Evolutionary conservation across 2,329 filamentous ascomycete genomes (phyloP).

Genomic region (Colletotrichum gloeosporioides): DNA sequence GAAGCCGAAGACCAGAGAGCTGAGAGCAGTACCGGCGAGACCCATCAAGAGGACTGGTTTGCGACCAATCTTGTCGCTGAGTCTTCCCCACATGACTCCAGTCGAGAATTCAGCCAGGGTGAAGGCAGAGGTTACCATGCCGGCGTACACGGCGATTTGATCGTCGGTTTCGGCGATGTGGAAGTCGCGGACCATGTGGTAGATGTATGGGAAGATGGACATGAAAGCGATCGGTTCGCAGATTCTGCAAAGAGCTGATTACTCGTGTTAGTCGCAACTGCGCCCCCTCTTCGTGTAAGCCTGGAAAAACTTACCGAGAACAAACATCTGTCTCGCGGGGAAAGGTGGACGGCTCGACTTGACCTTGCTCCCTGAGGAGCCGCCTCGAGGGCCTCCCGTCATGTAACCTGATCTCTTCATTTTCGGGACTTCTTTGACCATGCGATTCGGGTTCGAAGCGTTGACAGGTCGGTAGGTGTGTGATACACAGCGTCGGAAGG

Average conservation of each 20-base stretch:
- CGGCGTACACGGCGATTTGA: slow-evolving; percentile 89
- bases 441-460: not conserved
- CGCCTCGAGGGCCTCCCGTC: slow-evolving; percentile 14
- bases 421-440: not conserved
- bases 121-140: slow-evolving; percentile 95
- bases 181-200: slow-evolving; percentile 96
- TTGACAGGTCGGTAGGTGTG: not conserved
- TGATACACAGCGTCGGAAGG: not conserved
- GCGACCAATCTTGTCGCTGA: slow-evolving; percentile 90
- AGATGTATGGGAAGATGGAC: slow-evolving; percentile 98
- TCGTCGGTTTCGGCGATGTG: slow-evolving; percentile 78
- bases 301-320: slow-evolving; percentile 45
- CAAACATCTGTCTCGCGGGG: slow-evolving; percentile 54
- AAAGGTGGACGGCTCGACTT: slow-evolving; percentile 31
- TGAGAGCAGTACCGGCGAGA: slow-evolving; percentile 88
- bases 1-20: slow-evolving; percentile 93
- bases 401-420: slow-evolving; percentile 22
- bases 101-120: slow-evolving; percentile 95
- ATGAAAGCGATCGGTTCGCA: slow-evolving; percentile 99
- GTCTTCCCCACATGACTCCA: slow-evolving; percentile 88
- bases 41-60: slow-evolving; percentile 92
- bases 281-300: not conserved
- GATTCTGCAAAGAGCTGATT: slow-evolving; percentile 86
- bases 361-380: slow-evolving; percentile 4
- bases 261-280: not conserved